A percentile compares a stretch with the other conserved stretches of the same genome.
These are phyloP conservation scores for Fraxinus baroniana DNA, from an alignment of 305 asterid genomes.

Conservation along the genomic window DNA sequence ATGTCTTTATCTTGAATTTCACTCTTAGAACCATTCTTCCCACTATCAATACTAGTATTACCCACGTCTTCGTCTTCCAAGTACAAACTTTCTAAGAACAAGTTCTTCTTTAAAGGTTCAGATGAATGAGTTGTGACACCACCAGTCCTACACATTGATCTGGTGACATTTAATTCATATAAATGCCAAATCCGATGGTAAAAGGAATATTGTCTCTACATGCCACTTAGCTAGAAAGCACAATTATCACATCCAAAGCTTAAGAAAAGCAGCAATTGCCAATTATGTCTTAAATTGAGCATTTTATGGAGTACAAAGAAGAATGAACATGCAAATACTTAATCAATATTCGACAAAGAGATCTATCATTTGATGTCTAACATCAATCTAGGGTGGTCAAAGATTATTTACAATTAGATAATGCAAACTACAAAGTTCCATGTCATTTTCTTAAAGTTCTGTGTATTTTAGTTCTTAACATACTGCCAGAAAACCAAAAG, in stretches of 20 bases:
- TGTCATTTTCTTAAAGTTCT: background rate
- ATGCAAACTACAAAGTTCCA: background rate
- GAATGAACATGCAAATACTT: background rate
- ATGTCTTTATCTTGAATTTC: constrained; percentile 73
- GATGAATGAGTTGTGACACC: constrained; percentile 56
- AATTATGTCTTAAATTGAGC: background rate
- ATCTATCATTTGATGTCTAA: background rate
- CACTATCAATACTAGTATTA: constrained; percentile 28
- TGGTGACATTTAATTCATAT: constrained; percentile 34
- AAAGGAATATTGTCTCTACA: background rate
- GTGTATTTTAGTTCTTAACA: background rate
- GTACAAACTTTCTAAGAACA: constrained; percentile 78
- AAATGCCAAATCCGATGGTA: constrained; percentile 16
- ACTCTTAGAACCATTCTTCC: constrained; percentile 29
- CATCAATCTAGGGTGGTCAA: constrained; percentile 2
- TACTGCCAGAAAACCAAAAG: background rate
- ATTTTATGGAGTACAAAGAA: background rate
- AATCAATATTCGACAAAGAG: background rate
- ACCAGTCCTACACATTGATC: constrained; percentile 72
- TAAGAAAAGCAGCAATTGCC: background rate
- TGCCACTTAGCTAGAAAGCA: background rate
- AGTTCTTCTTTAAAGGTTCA: constrained; percentile 69
- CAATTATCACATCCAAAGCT: background rate
- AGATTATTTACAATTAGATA: background rate
- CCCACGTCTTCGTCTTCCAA: constrained; percentile 41